Conservation (phyloP, 2,329 filamentous ascomycete species). For the Pestalotiopsis sp. region DNA sequence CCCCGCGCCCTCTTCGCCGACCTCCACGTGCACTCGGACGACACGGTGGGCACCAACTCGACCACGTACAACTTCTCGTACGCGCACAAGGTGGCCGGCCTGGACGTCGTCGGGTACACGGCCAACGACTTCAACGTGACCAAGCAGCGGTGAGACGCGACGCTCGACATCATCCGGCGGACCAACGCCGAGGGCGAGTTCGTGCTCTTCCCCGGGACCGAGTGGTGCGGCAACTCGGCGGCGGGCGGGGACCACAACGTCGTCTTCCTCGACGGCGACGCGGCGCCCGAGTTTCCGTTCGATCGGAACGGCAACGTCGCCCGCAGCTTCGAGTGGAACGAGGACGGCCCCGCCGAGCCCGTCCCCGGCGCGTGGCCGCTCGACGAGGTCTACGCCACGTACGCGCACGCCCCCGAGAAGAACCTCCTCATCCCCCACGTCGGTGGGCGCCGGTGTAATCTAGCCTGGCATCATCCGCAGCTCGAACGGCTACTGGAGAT, state of each 20-base stretch:
- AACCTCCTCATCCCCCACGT: conserved; percentile 39
- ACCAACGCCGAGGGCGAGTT: conserved; percentile 13
- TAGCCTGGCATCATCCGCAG: conserved; percentile 30
- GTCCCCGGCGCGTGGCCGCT: conserved; percentile 36
- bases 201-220: conserved; percentile 15
- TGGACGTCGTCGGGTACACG: conserved; percentile 39
- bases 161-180: conserved; percentile 25
- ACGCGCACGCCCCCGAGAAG: conserved; percentile 31
- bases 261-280: conserved; percentile 33
- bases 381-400: conserved; percentile 39
- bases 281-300: conserved; percentile 31
- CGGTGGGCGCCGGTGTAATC: conserved; percentile 33
- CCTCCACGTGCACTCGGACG: conserved; percentile 39
- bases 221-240: conserved; percentile 32
- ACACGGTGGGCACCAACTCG: conserved; percentile 38
- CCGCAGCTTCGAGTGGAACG: conserved; percentile 39
- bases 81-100: conserved; percentile 34
- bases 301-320: conserved; percentile 35
- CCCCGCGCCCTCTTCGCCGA: conserved; percentile 33
- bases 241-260: conserved; percentile 37
- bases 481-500: conserved; percentile 38
- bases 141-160: conserved; percentile 31
- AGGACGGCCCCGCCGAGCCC: conserved; percentile 33
- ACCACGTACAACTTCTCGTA: conserved; percentile 40
- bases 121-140: conserved; percentile 42